Base-by-base conservation (phyloP, 2,329 filamentous ascomycete genomes). In the Cercospora berteroae region DNA sequence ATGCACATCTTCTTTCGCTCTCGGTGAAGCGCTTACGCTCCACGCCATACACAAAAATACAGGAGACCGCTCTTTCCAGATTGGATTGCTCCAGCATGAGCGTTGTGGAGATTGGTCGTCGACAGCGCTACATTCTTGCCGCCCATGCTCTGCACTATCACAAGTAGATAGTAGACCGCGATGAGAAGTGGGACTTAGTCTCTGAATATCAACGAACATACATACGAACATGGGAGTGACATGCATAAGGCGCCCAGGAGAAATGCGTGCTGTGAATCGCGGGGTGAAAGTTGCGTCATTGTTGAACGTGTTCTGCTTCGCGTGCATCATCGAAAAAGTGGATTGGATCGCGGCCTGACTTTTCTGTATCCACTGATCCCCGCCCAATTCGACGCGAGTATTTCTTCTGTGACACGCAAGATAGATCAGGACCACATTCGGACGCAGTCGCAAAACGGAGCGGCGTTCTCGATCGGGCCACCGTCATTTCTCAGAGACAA, bases 201-300 rank as follows among this genome's bases (percentile, higher is more conserved):
- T 39, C 13, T 39, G 4, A 1, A 39, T 3, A n/a, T n/a, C 36
- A 39, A 39, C 36, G 13, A 39, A 39, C 13, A 16, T 39, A 39
- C 36, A 39, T n/a, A 5, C 6, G 36, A 39, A 39, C 39, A 13
- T 25, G 18, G 52, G 31, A 58, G 48, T 59, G 52, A 64, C 62
- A 59, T 59, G 62, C 52, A 25, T 20, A 27, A 6, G 29, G 52
- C 48, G 6, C 5, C 27, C n/a, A 36, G 48, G 58, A 50, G 23
- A 3, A 16, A 6, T 59, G 65, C 65, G 39, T 31, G 7, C 29
- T 31, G 29, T 67, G 42, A 67, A 59, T 60, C 55, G 60, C 59
- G 64, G 65, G 27, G 18, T 36, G 25, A 23, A 56, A 13, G 23
- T 33, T 63, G 62, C 65, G 62, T 67, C 65, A 64, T 67, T 57